A percentile compares a stretch with the other conserved stretches of the same genome.
phyloP scores from a whole-genome alignment of 2,329 filamentous ascomycete species.

The Aspergillus neoniger region DNA sequence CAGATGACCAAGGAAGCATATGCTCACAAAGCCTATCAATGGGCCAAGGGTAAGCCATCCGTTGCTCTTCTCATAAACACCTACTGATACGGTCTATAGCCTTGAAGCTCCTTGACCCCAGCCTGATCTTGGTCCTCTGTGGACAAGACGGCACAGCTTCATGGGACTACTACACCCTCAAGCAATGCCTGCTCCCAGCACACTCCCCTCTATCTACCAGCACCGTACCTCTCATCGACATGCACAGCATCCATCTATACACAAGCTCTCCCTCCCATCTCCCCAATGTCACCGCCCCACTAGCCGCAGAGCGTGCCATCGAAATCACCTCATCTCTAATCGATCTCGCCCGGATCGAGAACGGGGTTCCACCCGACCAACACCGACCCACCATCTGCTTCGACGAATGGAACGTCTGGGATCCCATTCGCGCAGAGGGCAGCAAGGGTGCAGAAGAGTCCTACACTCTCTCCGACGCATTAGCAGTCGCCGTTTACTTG shows the following conservation, averaged over 20 bases:
- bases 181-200: conserved; percentile 62
- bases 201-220: conserved; percentile 46
- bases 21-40: conserved; percentile 60
- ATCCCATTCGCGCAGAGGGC: conserved; percentile 69
- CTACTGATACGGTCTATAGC: conserved; percentile 26
- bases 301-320: conserved; percentile 72
- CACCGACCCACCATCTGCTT: conserved; percentile 73
- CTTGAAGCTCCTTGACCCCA: conserved; percentile 59
- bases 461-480: conserved; percentile 73
- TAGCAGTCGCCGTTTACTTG: conserved; percentile 73
- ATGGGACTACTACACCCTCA: conserved; percentile 75
- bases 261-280: conserved; percentile 61
- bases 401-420: conserved; percentile 86
- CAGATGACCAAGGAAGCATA: conserved; percentile 63
- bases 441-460: conserved; percentile 71
- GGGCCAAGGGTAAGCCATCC: conserved; percentile 54
- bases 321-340: conserved; percentile 69
- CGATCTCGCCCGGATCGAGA: conserved; percentile 72
- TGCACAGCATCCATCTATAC: conserved; percentile 82
- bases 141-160: conserved; percentile 68
- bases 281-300: conserved; percentile 63
- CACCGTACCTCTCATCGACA: conserved; percentile 61
- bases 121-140: conserved; percentile 70
- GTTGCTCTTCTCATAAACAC: background rate
- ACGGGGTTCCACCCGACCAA: conserved; percentile 56